Percentiles rank a stretch among this genome's conserved stretches.
Conservation (phyloP, 306 rosid genomes). For the Cucumis hystrix region DNA sequence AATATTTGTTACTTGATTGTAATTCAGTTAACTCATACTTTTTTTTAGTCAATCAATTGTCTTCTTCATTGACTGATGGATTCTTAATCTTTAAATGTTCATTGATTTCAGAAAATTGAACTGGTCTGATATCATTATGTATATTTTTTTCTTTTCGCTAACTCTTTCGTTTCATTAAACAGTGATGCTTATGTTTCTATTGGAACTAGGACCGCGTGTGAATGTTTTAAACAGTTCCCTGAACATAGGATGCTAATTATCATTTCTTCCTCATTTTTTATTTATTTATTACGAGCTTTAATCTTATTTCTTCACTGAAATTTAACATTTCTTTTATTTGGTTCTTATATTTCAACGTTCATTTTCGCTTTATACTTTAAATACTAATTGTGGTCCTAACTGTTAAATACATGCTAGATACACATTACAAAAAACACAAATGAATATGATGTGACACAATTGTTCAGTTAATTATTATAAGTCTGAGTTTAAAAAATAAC, state of each 20-base stretch:
- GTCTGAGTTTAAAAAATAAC: not conserved
- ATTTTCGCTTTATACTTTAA: not conserved
- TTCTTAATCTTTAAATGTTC: not conserved
- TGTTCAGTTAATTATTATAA: not conserved
- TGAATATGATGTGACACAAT: not conserved
- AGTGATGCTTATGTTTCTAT: not conserved
- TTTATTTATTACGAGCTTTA: not conserved
- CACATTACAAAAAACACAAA: not conserved
- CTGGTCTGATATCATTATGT: not conserved
- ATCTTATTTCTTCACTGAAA: not conserved
- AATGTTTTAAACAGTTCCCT: not conserved
- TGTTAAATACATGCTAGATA: not conserved
- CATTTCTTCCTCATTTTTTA: not conserved
- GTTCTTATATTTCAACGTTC: not conserved
- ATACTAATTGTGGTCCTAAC: not conserved
- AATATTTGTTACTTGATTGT: not conserved
- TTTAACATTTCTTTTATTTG: not conserved
- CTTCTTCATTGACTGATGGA: not conserved
- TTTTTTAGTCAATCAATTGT: not conserved
- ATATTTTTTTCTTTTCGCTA: not conserved
- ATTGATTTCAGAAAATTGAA: not conserved
- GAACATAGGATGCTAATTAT: not conserved
- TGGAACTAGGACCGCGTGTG: not conserved
- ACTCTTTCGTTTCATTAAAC: not conserved
- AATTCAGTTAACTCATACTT: not conserved